Evolutionary conservation across 1,284 basidiomycete genomes (phyloP), one percentile per base, ranked within the genome.

Genomic region (Ganoderma lucidum): DNA sequence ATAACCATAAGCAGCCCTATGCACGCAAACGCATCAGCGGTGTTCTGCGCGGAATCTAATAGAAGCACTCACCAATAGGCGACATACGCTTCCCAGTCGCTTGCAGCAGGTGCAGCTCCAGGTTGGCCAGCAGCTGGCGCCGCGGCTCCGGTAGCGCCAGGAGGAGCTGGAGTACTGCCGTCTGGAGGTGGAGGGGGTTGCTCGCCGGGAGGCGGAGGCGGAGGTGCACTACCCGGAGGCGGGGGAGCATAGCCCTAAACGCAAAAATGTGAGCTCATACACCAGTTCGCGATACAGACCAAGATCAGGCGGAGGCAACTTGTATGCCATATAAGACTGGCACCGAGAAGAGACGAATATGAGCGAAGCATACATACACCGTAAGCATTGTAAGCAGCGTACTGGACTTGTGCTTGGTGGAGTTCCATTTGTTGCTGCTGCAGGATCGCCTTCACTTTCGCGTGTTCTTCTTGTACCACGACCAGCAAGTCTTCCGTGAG

Each of bases 401-500:
- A 94, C 78, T 92, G 91, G 70, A 87, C 83, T 80, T 95, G 93
- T 10, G 90, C 91, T 78, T 92, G 90, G 73, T 94, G 93, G 51
- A 94, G 84, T 75, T 94, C 93, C 89, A 92, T 90, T 80, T 94
- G 92, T 78, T 94, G 93, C 65, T 92, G 91, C 66, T 85, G 84
- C 41, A 90, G 79, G 32, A 85, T 77, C 23, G 79, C 75, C 74
- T 85, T 87, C 72, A 95, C 93, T 82, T 98, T 97, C 41, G 88
- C 90, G 78, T 96, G 95, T 77, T 98, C 96, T 70, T 88, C 85
- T 23, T 89, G 88, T 15, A 98, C 94, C 23, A 97, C 95, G 64
- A 93, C 87, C 8, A 98, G 87, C 8, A 98, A 86, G 79, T 98
- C 96, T 71, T 97, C 94, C 4, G 96, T 95, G 30, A 97, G 84